Evolutionary conservation across 1,284 basidiomycete genomes (phyloP).

Genomic region (Sanghuangporus weigelae): DNA sequence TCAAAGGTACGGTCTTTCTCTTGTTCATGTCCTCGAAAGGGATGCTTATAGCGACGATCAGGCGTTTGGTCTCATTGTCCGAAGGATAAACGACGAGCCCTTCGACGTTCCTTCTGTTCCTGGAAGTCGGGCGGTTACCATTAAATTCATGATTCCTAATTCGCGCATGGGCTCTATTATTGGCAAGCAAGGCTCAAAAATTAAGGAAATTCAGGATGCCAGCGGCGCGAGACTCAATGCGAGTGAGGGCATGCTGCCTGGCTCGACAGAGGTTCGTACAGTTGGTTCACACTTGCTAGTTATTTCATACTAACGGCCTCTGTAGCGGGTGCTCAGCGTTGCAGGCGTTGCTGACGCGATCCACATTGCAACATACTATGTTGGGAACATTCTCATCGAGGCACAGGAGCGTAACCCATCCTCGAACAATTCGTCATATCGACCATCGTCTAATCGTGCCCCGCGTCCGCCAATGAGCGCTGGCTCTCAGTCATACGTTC

Average conservation of each 20-base stretch:
- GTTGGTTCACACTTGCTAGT: slow-evolving; percentile 12
- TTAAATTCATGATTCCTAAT: slow-evolving; percentile 99
- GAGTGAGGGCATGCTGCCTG: slow-evolving; percentile 96
- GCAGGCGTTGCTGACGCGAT: slow-evolving; percentile 99
- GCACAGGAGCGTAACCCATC: slow-evolving; percentile 85
- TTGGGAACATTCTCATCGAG: slow-evolving; percentile 94
- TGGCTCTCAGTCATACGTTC: slow-evolving; percentile 64
- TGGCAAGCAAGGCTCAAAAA: slow-evolving; percentile 95
- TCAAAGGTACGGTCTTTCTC: slow-evolving; percentile 69
- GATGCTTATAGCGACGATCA: slow-evolving; percentile 29
- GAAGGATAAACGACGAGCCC: slow-evolving; percentile 98
- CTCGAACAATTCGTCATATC: slow-evolving; percentile 53
- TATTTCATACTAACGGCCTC: slow-evolving; percentile 12
- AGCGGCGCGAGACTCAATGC: slow-evolving; percentile 95
- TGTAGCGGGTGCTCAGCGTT: slow-evolving; percentile 89
- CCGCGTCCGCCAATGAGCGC: slow-evolving; percentile 40
- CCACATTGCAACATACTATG: slow-evolving; percentile 99
- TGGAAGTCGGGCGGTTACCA: slow-evolving; percentile 95
- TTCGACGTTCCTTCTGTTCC: slow-evolving; percentile 97
- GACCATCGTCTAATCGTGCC: slow-evolving; percentile 43
- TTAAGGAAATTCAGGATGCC: slow-evolving; percentile 99
- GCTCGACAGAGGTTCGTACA: slow-evolving; percentile 85
- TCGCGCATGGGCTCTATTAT: slow-evolving; percentile 99
- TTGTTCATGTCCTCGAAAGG: slow-evolving; percentile 13
- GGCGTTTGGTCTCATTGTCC: slow-evolving; percentile 98